Evolutionary conservation across 345 rosid species (phyloP).

Genomic region (Rhizophora apiculata): DNA sequence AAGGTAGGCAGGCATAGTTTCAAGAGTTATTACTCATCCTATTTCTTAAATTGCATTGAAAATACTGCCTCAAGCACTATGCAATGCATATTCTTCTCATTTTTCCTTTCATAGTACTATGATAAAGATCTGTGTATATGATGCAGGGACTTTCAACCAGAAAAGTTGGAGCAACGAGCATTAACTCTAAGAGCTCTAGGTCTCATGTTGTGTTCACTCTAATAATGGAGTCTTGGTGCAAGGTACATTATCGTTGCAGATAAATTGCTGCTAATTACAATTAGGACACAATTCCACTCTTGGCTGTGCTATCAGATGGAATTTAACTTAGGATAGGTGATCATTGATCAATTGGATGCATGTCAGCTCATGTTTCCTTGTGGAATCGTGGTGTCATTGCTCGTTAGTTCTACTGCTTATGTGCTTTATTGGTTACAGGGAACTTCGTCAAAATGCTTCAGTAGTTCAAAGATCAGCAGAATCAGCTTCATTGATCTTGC

Average conservation of each 20-base stretch:
- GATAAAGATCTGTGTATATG: neutral
- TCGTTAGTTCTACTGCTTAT: constrained; percentile 3
- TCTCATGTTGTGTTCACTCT: constrained; percentile 81
- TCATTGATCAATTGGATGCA: neutral
- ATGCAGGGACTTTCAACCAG: constrained; percentile 86
- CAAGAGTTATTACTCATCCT: neutral
- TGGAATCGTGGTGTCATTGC: neutral
- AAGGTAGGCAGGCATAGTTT: constrained; percentile 48
- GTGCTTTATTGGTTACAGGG: constrained; percentile 42
- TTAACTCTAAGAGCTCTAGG: constrained; percentile 93
- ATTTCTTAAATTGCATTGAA: neutral
- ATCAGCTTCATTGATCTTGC: constrained; percentile 90
- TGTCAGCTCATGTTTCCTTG: neutral
- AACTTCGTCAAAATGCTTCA: constrained; percentile 71
- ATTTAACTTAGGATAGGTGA: too few species aligned
- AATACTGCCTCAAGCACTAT: neutral
- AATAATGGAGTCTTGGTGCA: constrained; percentile 73
- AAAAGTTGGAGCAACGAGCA: constrained; percentile 93
- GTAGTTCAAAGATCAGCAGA: constrained; percentile 87
- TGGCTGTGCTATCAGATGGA: too few species aligned
- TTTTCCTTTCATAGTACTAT: neutral
- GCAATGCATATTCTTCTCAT: neutral
- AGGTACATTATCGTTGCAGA: constrained; percentile 40
- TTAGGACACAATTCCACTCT: neutral
- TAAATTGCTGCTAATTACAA: neutral